These are phyloP conservation scores for Musa balbisiana DNA, from an alignment of 202 grass and related monocot genomes.

Conservation along the genomic window DNA sequence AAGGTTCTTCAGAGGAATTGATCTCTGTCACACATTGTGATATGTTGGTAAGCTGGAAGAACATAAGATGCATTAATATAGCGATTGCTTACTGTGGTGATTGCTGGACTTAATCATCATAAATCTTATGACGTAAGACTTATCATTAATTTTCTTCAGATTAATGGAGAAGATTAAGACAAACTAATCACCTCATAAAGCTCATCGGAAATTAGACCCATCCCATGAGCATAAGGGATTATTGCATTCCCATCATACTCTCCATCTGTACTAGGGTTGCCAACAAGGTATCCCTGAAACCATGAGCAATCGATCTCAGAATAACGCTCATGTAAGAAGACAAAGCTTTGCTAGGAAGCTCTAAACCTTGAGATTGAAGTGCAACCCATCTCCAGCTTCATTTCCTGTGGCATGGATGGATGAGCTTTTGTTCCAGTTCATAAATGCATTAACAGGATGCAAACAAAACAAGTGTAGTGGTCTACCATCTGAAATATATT, in stretches of 20 bases:
- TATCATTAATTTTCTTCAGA: no score
- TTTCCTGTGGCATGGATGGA: conserved; percentile 16
- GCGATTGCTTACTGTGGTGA: no score
- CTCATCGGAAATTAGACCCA: conserved; percentile 62
- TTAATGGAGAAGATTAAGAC: neutral
- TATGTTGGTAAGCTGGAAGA: no score
- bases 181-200: conserved; percentile 43
- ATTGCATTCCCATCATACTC: conserved; percentile 23
- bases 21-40: neutral
- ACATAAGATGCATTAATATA: no score
- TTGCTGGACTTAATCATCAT: no score
- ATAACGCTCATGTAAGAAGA: no score
- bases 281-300: conserved; percentile 48
- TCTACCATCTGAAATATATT: conserved; percentile 37
- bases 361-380: conserved; percentile 50
- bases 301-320: neutral
- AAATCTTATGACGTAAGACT: no score
- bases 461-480: no score
- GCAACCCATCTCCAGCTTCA: conserved; percentile 18
- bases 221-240: conserved; percentile 48
- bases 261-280: conserved; percentile 32
- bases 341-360: no score
- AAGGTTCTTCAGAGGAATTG: no score
- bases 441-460: no score
- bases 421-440: neutral